Conservation (phyloP, 305 asterid species). For the Fraxinus ornus region DNA sequence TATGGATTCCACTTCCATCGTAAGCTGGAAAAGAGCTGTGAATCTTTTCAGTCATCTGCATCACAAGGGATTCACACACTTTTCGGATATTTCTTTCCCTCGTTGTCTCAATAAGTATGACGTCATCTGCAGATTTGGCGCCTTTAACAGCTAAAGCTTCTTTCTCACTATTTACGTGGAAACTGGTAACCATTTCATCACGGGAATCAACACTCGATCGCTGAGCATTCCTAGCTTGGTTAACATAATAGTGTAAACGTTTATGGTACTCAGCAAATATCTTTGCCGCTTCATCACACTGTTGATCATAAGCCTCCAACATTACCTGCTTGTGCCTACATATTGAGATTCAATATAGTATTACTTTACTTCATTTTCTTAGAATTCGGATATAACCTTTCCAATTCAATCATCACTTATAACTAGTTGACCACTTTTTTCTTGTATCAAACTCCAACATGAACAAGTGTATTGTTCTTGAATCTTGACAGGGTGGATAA, state of each 20-base stretch:
- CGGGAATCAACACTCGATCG: slow-evolving; percentile 54
- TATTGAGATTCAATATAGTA: slow-evolving; percentile 13
- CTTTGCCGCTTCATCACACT: slow-evolving; percentile 83
- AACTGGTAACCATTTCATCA: slow-evolving; percentile 69
- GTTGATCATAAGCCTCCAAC: slow-evolving; percentile 92
- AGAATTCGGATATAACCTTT: background rate
- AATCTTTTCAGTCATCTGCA: slow-evolving; percentile 69
- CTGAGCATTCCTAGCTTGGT: slow-evolving; percentile 76
- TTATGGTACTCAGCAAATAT: slow-evolving; percentile 94
- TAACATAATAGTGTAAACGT: slow-evolving; percentile 67
- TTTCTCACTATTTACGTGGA: slow-evolving; percentile 56
- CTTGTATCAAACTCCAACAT: slow-evolving; percentile 21
- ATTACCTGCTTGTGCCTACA: slow-evolving; percentile 92
- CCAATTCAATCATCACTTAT: slow-evolving; percentile 14
- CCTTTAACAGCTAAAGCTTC: slow-evolving; percentile 45
- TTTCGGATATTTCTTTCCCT: slow-evolving; percentile 79
- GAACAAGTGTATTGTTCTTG: slow-evolving; percentile 3
- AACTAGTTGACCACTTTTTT: slow-evolving; percentile 6
- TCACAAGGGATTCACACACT: slow-evolving; percentile 80
- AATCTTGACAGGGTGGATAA: background rate
- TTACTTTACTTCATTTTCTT: slow-evolving; percentile 23
- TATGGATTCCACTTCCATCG: slow-evolving; percentile 85
- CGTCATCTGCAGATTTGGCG: slow-evolving; percentile 64
- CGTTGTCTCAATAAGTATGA: slow-evolving; percentile 77
- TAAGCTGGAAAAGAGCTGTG: slow-evolving; percentile 77